A percentile compares a stretch with the other conserved stretches of the same genome.
Evolutionary conservation across 2,329 filamentous ascomycete species (phyloP).

Genomic region (Aureobasidium sp.): DNA sequence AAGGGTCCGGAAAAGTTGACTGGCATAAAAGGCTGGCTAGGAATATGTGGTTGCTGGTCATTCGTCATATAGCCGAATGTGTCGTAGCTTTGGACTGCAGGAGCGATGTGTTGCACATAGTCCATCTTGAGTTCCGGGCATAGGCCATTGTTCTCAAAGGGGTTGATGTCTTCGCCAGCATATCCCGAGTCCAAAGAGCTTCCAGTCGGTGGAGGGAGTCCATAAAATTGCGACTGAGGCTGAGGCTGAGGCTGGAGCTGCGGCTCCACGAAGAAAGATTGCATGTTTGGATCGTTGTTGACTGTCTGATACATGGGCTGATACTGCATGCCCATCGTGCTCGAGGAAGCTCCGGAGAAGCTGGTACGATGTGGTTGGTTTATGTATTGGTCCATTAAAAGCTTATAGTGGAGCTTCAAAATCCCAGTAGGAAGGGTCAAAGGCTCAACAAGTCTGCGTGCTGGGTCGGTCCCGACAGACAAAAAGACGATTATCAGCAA

Average conservation of each 20-base stretch:
- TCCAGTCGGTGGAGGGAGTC: neutral
- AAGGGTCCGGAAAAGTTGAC: neutral
- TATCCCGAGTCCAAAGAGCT: constrained; percentile 15
- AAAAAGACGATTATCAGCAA: neutral
- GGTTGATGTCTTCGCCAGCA: constrained; percentile 9
- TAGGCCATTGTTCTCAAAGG: constrained; percentile 2
- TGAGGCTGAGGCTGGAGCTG: neutral
- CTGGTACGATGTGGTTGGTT: neutral
- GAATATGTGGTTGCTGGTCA: neutral
- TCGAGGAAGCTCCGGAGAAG: neutral
- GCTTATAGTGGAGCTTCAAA: neutral
- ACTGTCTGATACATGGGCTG: neutral
- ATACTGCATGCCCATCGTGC: neutral
- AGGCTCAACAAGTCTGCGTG: neutral
- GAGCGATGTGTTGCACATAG: neutral
- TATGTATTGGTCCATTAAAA: constrained; percentile 1
- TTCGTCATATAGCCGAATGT: neutral
- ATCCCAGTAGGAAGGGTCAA: neutral
- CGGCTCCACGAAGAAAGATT: neutral
- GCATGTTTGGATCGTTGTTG: neutral
- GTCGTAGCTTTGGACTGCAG: neutral
- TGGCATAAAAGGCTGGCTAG: constrained; percentile 1
- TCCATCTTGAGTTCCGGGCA: neutral
- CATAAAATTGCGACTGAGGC: neutral
- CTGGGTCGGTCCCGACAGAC: neutral